These are phyloP conservation scores for Silene noctiflora DNA, from an alignment of 179 eudicot species.

Conservation along the genomic window DNA sequence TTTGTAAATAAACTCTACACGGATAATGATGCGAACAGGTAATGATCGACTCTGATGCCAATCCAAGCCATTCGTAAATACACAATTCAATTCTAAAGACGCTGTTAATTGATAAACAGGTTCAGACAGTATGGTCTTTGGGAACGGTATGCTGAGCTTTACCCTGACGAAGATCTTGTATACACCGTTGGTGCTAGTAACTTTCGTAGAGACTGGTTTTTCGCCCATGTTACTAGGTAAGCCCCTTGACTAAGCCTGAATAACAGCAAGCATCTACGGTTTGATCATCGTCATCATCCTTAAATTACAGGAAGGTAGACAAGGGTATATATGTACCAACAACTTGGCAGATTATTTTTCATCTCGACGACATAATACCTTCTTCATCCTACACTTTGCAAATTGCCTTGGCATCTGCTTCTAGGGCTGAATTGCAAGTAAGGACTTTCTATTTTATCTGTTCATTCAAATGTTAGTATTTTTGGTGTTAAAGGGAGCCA, in stretches of 20 bases:
- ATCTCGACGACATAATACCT: slow-evolving; percentile 30
- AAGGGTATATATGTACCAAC: slow-evolving; percentile 42
- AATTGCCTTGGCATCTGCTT: slow-evolving; percentile 60
- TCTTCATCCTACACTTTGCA: slow-evolving; percentile 43
- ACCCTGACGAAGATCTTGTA: slow-evolving; percentile 60
- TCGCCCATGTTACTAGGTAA: slow-evolving; percentile 85
- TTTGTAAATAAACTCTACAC: slow-evolving; percentile 38
- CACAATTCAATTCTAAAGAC: neutral
- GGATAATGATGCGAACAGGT: slow-evolving; percentile 34
- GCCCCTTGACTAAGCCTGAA: neutral
- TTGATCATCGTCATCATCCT: neutral
- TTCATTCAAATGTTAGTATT: slow-evolving; percentile 14
- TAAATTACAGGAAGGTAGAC: slow-evolving; percentile 30
- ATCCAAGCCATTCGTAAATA: neutral
- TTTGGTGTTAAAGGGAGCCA: too few species aligned
- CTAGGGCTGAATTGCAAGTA: slow-evolving; percentile 53
- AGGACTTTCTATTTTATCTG: slow-evolving; percentile 2
- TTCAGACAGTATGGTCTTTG: slow-evolving; percentile 83
- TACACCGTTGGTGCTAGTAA: slow-evolving; percentile 54
- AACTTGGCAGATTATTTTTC: slow-evolving; percentile 53
- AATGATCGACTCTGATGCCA: slow-evolving; percentile 7
- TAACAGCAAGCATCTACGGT: neutral
- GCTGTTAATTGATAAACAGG: slow-evolving; percentile 32
- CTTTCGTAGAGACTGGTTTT: slow-evolving; percentile 71
- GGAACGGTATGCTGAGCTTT: slow-evolving; percentile 76